phyloP scores from a whole-genome alignment of 2,329 filamentous ascomycete species.

The Phaeosphaeriaceae sp. region DNA sequence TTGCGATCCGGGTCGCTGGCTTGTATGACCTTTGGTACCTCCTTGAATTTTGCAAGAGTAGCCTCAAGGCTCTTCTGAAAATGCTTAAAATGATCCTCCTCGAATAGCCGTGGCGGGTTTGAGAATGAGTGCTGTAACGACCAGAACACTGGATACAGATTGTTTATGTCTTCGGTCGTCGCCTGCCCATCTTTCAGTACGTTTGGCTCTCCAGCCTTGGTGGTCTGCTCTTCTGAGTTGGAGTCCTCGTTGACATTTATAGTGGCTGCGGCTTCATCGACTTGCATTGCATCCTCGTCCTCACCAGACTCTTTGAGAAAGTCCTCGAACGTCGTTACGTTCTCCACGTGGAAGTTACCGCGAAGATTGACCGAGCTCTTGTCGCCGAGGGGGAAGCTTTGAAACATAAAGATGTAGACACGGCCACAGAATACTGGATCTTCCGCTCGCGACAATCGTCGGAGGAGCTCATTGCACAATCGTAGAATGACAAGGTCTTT shows the following conservation, averaged over 20 bases:
- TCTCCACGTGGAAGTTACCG: conserved; percentile 95
- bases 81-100: conserved; percentile 68
- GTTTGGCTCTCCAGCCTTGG: conserved; percentile 55
- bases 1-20: conserved; percentile 73
- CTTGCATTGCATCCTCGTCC: conserved; percentile 68
- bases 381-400: conserved; percentile 95
- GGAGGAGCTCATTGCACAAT: conserved; percentile 93
- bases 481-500: conserved; percentile 91
- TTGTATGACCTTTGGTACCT: conserved; percentile 72
- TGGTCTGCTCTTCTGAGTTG: conserved; percentile 43
- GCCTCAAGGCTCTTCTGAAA: conserved; percentile 71
- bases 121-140: conserved; percentile 90
- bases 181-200: conserved; percentile 58
- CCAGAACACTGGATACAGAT: conserved; percentile 93
- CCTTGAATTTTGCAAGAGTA: conserved; percentile 78
- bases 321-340: conserved; percentile 85
- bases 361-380: conserved; percentile 96
- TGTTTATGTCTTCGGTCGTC: conserved; percentile 67
- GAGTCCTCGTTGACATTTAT: conserved; percentile 39
- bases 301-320: conserved; percentile 49
- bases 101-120: conserved; percentile 84
- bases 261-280: conserved; percentile 60
- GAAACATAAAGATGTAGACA: conserved; percentile 98
- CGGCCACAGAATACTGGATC: conserved; percentile 97
- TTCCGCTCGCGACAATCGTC: conserved; percentile 90